Evolutionary conservation across 2,329 filamentous ascomycete species (phyloP).

Genomic region (Ceratocystis albifundus): DNA sequence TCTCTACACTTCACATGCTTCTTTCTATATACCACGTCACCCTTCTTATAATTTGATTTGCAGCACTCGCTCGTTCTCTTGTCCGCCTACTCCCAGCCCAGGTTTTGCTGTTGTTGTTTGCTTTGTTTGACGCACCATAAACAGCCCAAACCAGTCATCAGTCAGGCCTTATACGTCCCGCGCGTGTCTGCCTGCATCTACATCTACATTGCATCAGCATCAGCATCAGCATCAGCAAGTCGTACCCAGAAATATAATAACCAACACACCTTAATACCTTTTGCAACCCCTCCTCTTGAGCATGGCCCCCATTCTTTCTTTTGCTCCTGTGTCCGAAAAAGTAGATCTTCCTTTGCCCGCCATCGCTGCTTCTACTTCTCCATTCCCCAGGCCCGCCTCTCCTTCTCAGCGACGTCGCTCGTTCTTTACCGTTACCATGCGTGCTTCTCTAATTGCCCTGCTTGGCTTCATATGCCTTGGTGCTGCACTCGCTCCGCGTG

Average conservation of each 20-base stretch:
- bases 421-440: constrained; percentile 14
- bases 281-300: background rate
- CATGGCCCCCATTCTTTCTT: constrained; percentile 13
- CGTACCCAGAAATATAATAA: too few relatives aligned
- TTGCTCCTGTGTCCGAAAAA: constrained; percentile 15
- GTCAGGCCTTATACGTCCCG: too few relatives aligned
- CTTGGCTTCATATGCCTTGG: constrained; percentile 18
- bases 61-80: too few relatives aligned
- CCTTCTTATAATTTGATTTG: too few relatives aligned
- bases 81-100: too few relatives aligned
- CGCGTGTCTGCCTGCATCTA: too few relatives aligned
- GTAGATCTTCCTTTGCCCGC: constrained; percentile 16
- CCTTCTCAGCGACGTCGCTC: constrained; percentile 12
- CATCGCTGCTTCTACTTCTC: constrained; percentile 1
- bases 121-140: too few relatives aligned
- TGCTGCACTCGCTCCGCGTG: constrained; percentile 14
- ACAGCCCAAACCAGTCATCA: too few relatives aligned
- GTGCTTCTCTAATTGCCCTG: constrained; percentile 15
- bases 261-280: too few relatives aligned
- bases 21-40: background rate
- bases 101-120: too few relatives aligned
- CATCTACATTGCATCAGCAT: too few relatives aligned
- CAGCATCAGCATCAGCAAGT: too few relatives aligned
- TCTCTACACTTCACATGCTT: background rate
- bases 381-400: background rate